phyloP scores from a whole-genome alignment of 768 basidiomycete species.

The Boletus tomentosulus region DNA sequence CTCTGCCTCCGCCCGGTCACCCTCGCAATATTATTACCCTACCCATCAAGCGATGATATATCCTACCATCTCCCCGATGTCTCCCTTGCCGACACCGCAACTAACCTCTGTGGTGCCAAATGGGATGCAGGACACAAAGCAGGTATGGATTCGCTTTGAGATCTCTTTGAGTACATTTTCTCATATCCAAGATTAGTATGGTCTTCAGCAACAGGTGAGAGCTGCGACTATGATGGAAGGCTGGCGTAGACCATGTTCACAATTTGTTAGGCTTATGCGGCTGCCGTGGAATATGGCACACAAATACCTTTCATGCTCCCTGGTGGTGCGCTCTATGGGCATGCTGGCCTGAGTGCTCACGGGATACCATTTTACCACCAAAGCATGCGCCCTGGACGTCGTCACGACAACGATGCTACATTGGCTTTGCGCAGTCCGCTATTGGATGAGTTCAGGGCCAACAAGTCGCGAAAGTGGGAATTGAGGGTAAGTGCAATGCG shows the following conservation, averaged over 20 bases:
- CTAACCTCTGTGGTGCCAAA: constrained; percentile 38
- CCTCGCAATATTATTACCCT: constrained; percentile 61
- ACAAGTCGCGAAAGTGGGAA: constrained; percentile 79
- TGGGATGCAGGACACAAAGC: constrained; percentile 52
- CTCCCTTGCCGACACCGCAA: constrained; percentile 52
- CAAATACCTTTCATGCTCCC: constrained; percentile 45
- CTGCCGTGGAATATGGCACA: constrained; percentile 44
- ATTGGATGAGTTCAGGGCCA: constrained; percentile 81
- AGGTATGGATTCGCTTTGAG: constrained; percentile 37
- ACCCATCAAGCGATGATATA: constrained; percentile 57
- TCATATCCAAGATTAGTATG: constrained; percentile 32
- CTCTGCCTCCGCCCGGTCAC: constrained; percentile 40
- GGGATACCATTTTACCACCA: constrained; percentile 37
- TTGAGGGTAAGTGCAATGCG: constrained; percentile 50
- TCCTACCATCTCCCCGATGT: constrained; percentile 46
- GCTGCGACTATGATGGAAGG: constrained; percentile 7
- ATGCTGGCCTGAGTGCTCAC: constrained; percentile 29
- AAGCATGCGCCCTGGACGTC: constrained; percentile 41
- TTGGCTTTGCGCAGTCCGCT: constrained; percentile 59
- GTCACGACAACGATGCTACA: constrained; percentile 37
- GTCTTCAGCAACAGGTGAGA: constrained; percentile 45
- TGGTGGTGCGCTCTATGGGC: constrained; percentile 44
- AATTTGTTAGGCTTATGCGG: constrained; percentile 37
- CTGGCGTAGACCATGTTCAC: not conserved
- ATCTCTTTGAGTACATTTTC: constrained; percentile 2